phyloP scores from a whole-genome alignment of 2,329 filamentous ascomycete species.

The Hymenoscyphus linearis region DNA sequence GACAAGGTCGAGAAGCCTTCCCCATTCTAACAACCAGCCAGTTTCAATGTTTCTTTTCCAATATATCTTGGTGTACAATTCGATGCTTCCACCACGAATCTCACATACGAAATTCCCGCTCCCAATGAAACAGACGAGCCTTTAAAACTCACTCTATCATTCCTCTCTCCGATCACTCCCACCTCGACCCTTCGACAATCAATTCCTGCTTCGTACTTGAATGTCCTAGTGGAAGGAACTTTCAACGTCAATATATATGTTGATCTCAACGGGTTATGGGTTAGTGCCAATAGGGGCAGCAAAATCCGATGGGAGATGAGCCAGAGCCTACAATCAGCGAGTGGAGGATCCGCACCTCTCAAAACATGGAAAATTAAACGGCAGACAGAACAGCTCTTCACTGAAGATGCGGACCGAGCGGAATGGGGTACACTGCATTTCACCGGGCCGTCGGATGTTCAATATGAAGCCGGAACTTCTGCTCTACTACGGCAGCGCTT shows the following conservation, averaged over 20 bases:
- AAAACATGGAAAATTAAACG: constrained; percentile 65
- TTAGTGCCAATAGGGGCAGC: constrained; percentile 67
- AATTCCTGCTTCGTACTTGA: constrained; percentile 71
- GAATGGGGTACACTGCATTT: constrained; percentile 84
- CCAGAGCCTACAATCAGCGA: constrained; percentile 35
- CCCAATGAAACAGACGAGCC: constrained; percentile 34
- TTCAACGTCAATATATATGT: constrained; percentile 61
- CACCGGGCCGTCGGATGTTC: constrained; percentile 60
- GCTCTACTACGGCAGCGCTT: constrained; percentile 62
- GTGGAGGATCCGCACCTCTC: constrained; percentile 37
- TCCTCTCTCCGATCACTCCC: constrained; percentile 35
- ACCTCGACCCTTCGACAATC: constrained; percentile 30
- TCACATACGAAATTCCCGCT: constrained; percentile 56
- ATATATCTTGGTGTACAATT: constrained; percentile 56
- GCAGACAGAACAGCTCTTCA: constrained; percentile 61
- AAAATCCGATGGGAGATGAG: constrained; percentile 65
- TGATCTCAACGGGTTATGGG: constrained; percentile 73
- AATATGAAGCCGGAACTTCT: constrained; percentile 68
- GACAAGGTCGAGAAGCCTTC: neutral
- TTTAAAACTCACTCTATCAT: constrained; percentile 55
- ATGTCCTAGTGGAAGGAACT: constrained; percentile 61
- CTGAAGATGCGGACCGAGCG: constrained; percentile 66
- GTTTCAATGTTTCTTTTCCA: constrained; percentile 54
- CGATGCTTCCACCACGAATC: constrained; percentile 65
- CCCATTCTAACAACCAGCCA: constrained; percentile 23